phyloP scores from a whole-genome alignment of 257 asterid genomes.

The Capsicum baccatum region DNA sequence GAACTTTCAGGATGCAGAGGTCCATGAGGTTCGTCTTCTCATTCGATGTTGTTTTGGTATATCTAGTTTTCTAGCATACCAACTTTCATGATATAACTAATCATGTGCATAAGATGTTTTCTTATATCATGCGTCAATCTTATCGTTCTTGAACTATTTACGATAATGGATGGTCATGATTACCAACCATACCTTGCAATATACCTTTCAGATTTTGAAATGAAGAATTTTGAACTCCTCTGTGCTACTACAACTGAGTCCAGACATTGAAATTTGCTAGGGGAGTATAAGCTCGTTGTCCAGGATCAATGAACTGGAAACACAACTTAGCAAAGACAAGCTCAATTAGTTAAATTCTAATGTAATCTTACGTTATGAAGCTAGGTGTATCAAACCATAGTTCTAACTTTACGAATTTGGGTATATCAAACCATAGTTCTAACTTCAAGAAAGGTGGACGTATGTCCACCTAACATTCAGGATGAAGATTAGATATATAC shows the following conservation, averaged over 20 bases:
- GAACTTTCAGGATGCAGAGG: constrained; percentile 29
- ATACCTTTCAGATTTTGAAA: constrained; percentile 17
- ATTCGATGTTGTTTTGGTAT: neutral
- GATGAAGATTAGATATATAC: neutral
- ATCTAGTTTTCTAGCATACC: neutral
- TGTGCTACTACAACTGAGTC: neutral
- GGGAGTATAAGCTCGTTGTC: neutral
- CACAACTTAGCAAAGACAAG: neutral
- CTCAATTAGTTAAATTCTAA: constrained; percentile 12
- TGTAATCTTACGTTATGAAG: neutral
- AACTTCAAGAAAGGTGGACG: neutral
- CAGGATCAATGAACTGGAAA: neutral
- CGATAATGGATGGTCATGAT: constrained; percentile 11
- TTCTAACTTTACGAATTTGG: neutral
- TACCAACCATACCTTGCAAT: constrained; percentile 12
- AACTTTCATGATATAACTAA: neutral
- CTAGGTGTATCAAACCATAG: neutral
- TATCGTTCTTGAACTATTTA: constrained; percentile 15
- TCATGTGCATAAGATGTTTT: neutral
- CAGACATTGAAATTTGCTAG: neutral
- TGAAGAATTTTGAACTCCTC: neutral
- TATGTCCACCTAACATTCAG: neutral
- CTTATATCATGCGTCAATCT: neutral
- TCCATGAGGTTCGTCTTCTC: constrained; percentile 36
- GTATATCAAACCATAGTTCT: neutral